phyloP scores from a whole-genome alignment of 2,329 filamentous ascomycete species.

The Aspergillus aculeatus region DNA sequence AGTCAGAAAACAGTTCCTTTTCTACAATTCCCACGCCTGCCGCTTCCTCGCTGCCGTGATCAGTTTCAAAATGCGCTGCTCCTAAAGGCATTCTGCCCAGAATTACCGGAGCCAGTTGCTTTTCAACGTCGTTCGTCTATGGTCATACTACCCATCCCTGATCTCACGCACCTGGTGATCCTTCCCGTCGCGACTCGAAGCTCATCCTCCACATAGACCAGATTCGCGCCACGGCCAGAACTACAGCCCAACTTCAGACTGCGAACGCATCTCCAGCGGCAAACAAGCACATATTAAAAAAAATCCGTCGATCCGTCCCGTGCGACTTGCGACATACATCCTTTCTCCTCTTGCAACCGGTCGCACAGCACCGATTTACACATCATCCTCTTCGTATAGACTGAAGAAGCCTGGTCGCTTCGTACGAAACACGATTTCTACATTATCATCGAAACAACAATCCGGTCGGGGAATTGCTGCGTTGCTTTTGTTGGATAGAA shows the following conservation, averaged over 20 bases:
- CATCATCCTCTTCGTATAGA: conserved; percentile 13
- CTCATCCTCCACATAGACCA: conserved; percentile 15
- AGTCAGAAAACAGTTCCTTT: background rate
- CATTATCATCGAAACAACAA: conserved; percentile 12
- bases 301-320: background rate
- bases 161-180: conserved; percentile 18
- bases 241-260: background rate
- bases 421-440: conserved; percentile 12
- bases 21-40: background rate
- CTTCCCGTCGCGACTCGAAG: conserved; percentile 11
- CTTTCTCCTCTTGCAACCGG: conserved; percentile 12
- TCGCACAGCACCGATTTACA: conserved; percentile 19
- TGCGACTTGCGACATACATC: conserved; percentile 4
- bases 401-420: conserved; percentile 35
- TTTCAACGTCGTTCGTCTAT: conserved; percentile 31
- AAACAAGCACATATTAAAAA: background rate
- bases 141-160: conserved; percentile 33
- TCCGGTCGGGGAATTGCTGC: conserved; percentile 28
- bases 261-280: background rate
- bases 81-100: conserved; percentile 28
- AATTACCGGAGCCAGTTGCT: conserved; percentile 26
- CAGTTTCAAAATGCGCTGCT: conserved; percentile 27
- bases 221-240: background rate
- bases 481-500: conserved; percentile 29
- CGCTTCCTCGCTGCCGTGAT: conserved; percentile 10